Evolutionary conservation across 2,329 filamentous ascomycete genomes (phyloP), one percentile per base, ranked within the genome.

Genomic region (Pseudocercospora macadamiae): DNA sequence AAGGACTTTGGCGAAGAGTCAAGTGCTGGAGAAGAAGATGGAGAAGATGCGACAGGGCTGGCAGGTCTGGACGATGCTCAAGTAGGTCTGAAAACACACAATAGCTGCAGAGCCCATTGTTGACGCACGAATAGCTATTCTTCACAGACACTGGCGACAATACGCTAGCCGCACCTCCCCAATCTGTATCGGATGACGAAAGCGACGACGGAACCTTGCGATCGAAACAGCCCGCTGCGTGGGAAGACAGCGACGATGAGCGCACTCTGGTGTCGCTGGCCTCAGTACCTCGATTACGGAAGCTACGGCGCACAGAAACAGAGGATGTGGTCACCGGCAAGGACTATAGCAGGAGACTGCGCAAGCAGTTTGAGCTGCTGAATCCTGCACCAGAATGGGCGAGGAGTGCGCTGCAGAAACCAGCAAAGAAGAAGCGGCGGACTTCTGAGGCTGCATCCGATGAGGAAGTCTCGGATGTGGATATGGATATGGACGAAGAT

Each of bases 171-270:
- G 73, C 76, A 64, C 71, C 73, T 48, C 72, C 76, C 56, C 73
- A 75, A 45, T 72, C 75, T 3, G 74, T 76, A 32, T 71, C 72
- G 9, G 75, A 77, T 1, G 74, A 79, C 19, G 71, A 77, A 1
- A 75, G 79, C 25, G 72, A 74, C 19, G 77, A 76, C 28, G 75
- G 73, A 66, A 74, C 62, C 21, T 67, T 64, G 6, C 61, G 69
- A 3, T 73, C 73, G 34, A 65, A 58, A 64, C 78, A 82, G 39
- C 79, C 80, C 18, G 82, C 88, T 2, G 90, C 86, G 1, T 99
- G 95, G 95, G 87, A 93, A 66, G 95, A 99, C 73, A 97, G 93
- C 74, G 95, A 99, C 69, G 95, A 99, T 71, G 95, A 97, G 71
- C 85, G 90, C 54, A 79, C 97, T 62, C 85, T 86, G 5, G 83